These are phyloP conservation scores for Musa acuminata DNA, from an alignment of 176 grass and related monocot species.

Conservation along the genomic window DNA sequence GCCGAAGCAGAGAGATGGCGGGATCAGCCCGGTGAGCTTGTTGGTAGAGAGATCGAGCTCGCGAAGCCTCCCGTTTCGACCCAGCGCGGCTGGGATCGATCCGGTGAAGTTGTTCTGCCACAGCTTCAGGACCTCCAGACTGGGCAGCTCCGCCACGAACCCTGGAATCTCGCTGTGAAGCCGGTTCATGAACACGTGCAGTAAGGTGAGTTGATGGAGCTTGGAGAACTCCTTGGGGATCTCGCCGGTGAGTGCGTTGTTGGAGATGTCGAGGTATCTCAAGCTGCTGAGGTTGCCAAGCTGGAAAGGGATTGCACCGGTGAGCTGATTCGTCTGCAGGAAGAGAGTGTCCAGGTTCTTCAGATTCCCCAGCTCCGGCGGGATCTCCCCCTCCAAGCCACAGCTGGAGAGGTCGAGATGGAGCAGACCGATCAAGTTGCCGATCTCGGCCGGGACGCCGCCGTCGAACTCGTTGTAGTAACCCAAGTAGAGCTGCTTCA, in stretches of 20 bases:
- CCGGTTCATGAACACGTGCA: too few species aligned
- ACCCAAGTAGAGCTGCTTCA: slow-evolving; percentile 63
- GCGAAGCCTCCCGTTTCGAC: slow-evolving; percentile 39
- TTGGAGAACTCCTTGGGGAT: too few species aligned
- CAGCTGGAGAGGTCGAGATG: slow-evolving; percentile 75
- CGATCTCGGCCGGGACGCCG: slow-evolving; percentile 64
- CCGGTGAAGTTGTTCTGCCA: slow-evolving; percentile 97
- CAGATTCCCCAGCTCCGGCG: slow-evolving; percentile 40
- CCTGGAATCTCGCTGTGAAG: too few species aligned
- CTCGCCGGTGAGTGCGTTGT: slow-evolving; percentile 62
- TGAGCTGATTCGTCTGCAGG: slow-evolving; percentile 61
- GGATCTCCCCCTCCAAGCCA: slow-evolving; percentile 61
- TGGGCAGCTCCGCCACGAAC: too few species aligned
- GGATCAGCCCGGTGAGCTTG: slow-evolving; percentile 56
- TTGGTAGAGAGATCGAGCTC: slow-evolving; percentile 79
- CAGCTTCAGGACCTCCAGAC: too few species aligned
- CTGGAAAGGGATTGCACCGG: slow-evolving; percentile 45
- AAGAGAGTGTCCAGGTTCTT: slow-evolving; percentile 75
- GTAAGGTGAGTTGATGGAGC: too few species aligned
- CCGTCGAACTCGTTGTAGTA: slow-evolving; percentile 81
- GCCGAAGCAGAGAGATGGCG: slow-evolving; percentile 47
- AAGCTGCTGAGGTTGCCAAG: slow-evolving; percentile 45
- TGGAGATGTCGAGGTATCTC: slow-evolving; percentile 83
- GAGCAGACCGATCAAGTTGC: slow-evolving; percentile 40
- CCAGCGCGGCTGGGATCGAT: slow-evolving; percentile 44